phyloP scores from a whole-genome alignment of 2,329 filamentous ascomycete species.

The Madurella mycetomatis region DNA sequence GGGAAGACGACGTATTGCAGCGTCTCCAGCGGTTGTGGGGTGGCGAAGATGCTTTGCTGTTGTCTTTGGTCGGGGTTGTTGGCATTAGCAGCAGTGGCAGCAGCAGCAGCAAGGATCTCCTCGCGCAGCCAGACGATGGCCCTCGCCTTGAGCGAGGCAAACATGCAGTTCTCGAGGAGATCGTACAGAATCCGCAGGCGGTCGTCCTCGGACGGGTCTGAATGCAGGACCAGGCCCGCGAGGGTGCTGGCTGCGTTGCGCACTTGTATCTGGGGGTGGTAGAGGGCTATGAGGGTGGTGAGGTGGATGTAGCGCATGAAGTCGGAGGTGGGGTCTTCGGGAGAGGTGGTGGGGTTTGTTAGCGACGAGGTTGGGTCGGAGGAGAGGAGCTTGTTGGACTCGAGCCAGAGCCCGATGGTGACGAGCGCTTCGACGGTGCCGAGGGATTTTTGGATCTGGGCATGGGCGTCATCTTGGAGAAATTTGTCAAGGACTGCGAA shows the following conservation, averaged over 20 bases:
- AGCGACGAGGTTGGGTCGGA: constrained; percentile 29
- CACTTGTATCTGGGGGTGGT: constrained; percentile 51
- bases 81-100: not conserved
- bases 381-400: constrained; percentile 44
- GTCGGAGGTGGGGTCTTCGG: constrained; percentile 33
- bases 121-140: constrained; percentile 61
- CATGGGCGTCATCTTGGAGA: constrained; percentile 46
- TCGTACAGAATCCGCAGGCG: constrained; percentile 60
- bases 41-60: constrained; percentile 43
- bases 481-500: constrained; percentile 50
- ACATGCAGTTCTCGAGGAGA: constrained; percentile 61
- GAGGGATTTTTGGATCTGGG: constrained; percentile 44
- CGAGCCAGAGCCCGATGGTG: constrained; percentile 56
- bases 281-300: constrained; percentile 53
- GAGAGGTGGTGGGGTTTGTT: constrained; percentile 24
- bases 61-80: constrained; percentile 21
- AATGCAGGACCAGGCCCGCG: constrained; percentile 52
- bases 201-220: constrained; percentile 55
- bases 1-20: constrained; percentile 61
- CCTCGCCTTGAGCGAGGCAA: constrained; percentile 57
- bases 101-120: constrained; percentile 45
- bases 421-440: constrained; percentile 58
- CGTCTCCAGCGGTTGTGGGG: constrained; percentile 51
- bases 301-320: constrained; percentile 60
- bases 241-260: constrained; percentile 52